A percentile compares a stretch with the other conserved stretches of the same genome.
Conservation (phyloP, 2,329 filamentous ascomycete species). For the Zymoseptoria pseudotritici region DNA sequence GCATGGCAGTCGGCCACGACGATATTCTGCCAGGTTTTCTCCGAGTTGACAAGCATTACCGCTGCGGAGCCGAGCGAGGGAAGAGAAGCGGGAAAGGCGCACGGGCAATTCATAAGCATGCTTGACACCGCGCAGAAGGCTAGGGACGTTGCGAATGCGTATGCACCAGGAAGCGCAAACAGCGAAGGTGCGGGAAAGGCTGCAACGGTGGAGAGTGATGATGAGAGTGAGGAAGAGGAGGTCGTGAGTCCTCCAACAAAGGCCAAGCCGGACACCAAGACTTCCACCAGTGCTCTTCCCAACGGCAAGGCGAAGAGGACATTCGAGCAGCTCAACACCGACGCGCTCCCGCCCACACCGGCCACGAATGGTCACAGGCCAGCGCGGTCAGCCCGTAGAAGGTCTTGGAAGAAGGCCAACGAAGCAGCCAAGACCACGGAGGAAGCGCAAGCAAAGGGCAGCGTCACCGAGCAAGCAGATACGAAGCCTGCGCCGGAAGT, state of each 20-base stretch:
- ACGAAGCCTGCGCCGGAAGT: background rate
- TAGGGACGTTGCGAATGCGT: conserved; percentile 13
- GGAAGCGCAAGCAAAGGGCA: background rate
- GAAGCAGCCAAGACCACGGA: background rate
- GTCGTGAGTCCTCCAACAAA: conserved; percentile 1
- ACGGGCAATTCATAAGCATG: conserved; percentile 20
- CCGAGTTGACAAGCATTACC: conserved; percentile 19
- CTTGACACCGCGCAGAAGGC: conserved; percentile 16
- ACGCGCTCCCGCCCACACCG: background rate
- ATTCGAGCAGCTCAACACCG: background rate
- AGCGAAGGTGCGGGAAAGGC: background rate
- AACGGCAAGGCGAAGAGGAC: background rate
- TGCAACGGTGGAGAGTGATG: background rate
- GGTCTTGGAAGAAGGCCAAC: background rate
- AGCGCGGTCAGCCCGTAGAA: background rate
- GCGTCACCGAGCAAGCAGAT: background rate
- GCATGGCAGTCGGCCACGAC: conserved; percentile 24
- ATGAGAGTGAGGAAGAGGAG: background rate
- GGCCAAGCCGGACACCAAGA: conserved; percentile 3
- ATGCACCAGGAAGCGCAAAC: background rate
- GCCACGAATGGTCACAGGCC: background rate
- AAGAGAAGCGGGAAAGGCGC: conserved; percentile 12
- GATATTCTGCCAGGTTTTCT: conserved; percentile 23
- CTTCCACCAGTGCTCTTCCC: background rate
- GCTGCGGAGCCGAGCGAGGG: conserved; percentile 21